Conservation (phyloP, 805 yeast species). For the Metahyphopichia silvanorum region DNA sequence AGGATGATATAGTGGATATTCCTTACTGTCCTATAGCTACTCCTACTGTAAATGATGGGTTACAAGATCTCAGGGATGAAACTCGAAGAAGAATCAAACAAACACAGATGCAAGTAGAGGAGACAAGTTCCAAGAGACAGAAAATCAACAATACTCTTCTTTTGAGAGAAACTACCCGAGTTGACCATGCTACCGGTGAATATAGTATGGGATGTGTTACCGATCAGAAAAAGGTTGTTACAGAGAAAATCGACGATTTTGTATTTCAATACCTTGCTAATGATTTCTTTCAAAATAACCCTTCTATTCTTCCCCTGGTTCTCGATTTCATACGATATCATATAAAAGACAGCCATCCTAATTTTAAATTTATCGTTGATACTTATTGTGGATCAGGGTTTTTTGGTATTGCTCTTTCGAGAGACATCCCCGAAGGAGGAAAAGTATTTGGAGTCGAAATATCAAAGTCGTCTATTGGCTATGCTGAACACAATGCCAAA, state of each 20-base stretch:
- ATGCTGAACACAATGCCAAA: slow-evolving; percentile 37
- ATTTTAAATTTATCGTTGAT: slow-evolving; percentile 31
- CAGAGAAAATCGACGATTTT: slow-evolving; percentile 32
- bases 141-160: slow-evolving; percentile 12
- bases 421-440: slow-evolving; percentile 23
- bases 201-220: slow-evolving; percentile 20
- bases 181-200: slow-evolving; percentile 29
- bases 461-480: slow-evolving; percentile 26
- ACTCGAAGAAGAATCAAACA: too few species aligned
- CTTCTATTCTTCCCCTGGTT: slow-evolving; percentile 31
- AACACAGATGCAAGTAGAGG: slow-evolving; percentile 1
- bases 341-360: slow-evolving; percentile 6
- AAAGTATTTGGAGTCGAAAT: slow-evolving; percentile 43
- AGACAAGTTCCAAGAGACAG: neutral
- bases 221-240: slow-evolving; percentile 23
- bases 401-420: slow-evolving; percentile 36
- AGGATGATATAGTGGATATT: too few species aligned
- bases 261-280: slow-evolving; percentile 37
- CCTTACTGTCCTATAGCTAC: slow-evolving; percentile 37
- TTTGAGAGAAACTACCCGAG: slow-evolving; percentile 31
- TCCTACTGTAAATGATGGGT: slow-evolving; percentile 21
- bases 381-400: slow-evolving; percentile 48
- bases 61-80: slow-evolving; percentile 12
- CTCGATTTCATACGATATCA: slow-evolving; percentile 27
- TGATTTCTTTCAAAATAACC: slow-evolving; percentile 42